Conservation (phyloP, 2,329 filamentous ascomycete genomes). For the Nothophoma quercina region DNA sequence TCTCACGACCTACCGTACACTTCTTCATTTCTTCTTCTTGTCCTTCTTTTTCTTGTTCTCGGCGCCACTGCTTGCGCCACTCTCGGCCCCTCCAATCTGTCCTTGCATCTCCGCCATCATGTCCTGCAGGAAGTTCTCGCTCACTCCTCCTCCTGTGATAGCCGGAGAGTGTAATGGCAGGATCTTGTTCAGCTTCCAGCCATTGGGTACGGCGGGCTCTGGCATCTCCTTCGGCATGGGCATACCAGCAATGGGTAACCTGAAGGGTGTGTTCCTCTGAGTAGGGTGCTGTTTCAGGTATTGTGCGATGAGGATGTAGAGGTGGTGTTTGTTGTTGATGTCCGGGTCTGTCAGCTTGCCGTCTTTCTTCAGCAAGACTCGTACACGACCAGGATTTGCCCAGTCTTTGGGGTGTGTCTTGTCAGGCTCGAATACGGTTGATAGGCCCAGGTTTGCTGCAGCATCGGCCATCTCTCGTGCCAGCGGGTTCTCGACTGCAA, state of each 20-base stretch:
- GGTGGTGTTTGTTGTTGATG: slow-evolving; percentile 82
- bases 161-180: slow-evolving; percentile 88
- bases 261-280: slow-evolving; percentile 72
- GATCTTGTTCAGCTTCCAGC: slow-evolving; percentile 88
- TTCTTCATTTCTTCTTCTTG: slow-evolving; percentile 48
- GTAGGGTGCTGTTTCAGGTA: slow-evolving; percentile 83
- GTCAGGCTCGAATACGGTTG: slow-evolving; percentile 84
- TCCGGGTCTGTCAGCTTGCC: slow-evolving; percentile 59
- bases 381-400: slow-evolving; percentile 92
- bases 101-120: slow-evolving; percentile 93
- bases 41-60: slow-evolving; percentile 48
- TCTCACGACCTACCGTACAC: background rate
- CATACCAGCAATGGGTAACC: slow-evolving; percentile 76
- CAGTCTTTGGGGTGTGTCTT: slow-evolving; percentile 97
- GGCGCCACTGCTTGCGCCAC: slow-evolving; percentile 32
- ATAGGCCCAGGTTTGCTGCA: slow-evolving; percentile 67
- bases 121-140: slow-evolving; percentile 92
- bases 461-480: slow-evolving; percentile 89
- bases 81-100: slow-evolving; percentile 36
- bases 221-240: slow-evolving; percentile 73
- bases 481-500: slow-evolving; percentile 84
- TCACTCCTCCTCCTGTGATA: slow-evolving; percentile 90
- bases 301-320: slow-evolving; percentile 80
- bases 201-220: slow-evolving; percentile 72
- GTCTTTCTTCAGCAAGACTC: slow-evolving; percentile 74